Percentiles rank a stretch among this genome's conserved stretches.
These are phyloP conservation scores for Gnomoniopsis smithogilvyi DNA, from an alignment of 2,329 filamentous ascomycete species.

Conservation along the genomic window DNA sequence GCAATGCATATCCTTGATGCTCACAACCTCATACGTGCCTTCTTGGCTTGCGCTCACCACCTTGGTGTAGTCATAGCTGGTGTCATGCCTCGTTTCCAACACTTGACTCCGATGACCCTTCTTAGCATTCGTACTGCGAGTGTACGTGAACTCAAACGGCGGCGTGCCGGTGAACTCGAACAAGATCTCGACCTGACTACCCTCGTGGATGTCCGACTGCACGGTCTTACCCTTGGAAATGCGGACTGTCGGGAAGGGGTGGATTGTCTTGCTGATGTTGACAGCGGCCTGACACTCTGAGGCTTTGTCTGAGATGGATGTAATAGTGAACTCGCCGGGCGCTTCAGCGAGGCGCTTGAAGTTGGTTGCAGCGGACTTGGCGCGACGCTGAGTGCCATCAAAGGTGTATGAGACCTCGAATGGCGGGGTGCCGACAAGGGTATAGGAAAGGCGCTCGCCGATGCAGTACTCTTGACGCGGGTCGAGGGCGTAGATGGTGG, in stretches of 20 bases:
- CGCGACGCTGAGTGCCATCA: slow-evolving; percentile 73
- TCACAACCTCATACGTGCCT: slow-evolving; percentile 95
- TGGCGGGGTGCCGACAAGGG: slow-evolving; percentile 82
- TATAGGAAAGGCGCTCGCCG: slow-evolving; percentile 90
- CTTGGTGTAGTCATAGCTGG: slow-evolving; percentile 78
- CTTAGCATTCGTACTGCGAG: slow-evolving; percentile 81
- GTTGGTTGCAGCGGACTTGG: slow-evolving; percentile 72
- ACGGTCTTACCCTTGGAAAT: slow-evolving; percentile 81
- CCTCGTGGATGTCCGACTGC: slow-evolving; percentile 92
- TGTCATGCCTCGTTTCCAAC: slow-evolving; percentile 86
- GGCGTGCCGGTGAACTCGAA: slow-evolving; percentile 96
- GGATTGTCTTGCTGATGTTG: slow-evolving; percentile 77
- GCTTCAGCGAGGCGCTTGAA: slow-evolving; percentile 93
- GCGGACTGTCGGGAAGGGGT: slow-evolving; percentile 86
- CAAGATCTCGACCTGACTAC: slow-evolving; percentile 85
- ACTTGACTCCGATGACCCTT: slow-evolving; percentile 76
- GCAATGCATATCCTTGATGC: slow-evolving; percentile 91
- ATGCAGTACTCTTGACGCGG: slow-evolving; percentile 88
- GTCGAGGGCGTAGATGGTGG: slow-evolving; percentile 84
- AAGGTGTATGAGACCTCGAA: slow-evolving; percentile 95
- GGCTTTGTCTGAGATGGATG: slow-evolving; percentile 79
- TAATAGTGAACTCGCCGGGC: slow-evolving; percentile 85
- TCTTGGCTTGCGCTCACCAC: slow-evolving; percentile 83
- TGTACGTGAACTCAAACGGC: slow-evolving; percentile 98
- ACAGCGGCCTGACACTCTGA: slow-evolving; percentile 82